phyloP scores from a whole-genome alignment of 257 asterid species.

The Plantago ovata region DNA sequence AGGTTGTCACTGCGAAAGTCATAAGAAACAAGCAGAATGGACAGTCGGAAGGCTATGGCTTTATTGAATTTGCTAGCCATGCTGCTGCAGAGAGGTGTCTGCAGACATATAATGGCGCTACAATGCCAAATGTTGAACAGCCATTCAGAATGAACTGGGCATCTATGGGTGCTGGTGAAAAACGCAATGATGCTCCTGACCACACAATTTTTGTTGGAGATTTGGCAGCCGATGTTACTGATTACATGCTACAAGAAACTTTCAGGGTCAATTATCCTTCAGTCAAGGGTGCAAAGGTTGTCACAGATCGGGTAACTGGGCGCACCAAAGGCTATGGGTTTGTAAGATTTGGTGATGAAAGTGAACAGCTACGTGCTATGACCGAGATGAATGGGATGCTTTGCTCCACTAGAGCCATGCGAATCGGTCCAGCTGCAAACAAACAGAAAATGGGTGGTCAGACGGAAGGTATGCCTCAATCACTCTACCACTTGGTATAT shows the following conservation, averaged over 20 bases:
- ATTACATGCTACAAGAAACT: conserved; percentile 60
- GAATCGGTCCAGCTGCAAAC: conserved; percentile 87
- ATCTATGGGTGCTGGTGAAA: conserved; percentile 70
- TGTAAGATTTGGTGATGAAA: conserved; percentile 72
- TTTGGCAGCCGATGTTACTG: conserved; percentile 83
- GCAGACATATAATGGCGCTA: conserved; percentile 57
- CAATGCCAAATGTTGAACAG: conserved; percentile 64
- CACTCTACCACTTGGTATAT: neutral
- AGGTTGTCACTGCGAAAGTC: conserved; percentile 64
- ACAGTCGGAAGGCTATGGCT: conserved; percentile 83
- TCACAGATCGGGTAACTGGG: conserved; percentile 68
- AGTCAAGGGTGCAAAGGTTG: conserved; percentile 87
- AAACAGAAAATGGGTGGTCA: conserved; percentile 55
- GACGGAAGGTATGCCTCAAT: conserved; percentile 50
- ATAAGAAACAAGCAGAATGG: conserved; percentile 66
- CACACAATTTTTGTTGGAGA: conserved; percentile 82
- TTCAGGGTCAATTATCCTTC: conserved; percentile 60
- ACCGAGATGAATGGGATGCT: conserved; percentile 75
- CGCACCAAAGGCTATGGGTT: conserved; percentile 91
- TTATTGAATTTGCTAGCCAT: conserved; percentile 63
- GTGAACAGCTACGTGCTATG: conserved; percentile 80
- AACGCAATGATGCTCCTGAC: conserved; percentile 65
- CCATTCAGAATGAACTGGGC: conserved; percentile 79
- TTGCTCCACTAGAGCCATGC: conserved; percentile 83
- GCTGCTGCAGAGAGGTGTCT: conserved; percentile 59